These are phyloP conservation scores for Capsella rubella DNA, from an alignment of 441 rosid species.

Conservation along the genomic window DNA sequence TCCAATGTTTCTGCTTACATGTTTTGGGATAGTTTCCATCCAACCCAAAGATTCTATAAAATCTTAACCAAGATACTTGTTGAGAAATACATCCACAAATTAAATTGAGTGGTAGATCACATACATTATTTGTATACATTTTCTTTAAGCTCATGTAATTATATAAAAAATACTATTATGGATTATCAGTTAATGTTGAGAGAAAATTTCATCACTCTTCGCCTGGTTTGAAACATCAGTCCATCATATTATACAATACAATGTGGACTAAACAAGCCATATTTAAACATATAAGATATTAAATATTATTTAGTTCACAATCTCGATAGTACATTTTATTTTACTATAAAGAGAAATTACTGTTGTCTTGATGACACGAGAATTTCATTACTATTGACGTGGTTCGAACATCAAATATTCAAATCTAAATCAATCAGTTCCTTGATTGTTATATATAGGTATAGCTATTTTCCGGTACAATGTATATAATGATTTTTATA, in stretches of 20 bases:
- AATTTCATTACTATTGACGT: neutral
- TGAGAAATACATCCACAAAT: conserved; percentile 33
- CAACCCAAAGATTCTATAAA: conserved; percentile 51
- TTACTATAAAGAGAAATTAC: no score
- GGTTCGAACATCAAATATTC: neutral
- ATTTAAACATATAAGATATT: no score
- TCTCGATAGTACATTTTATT: no score
- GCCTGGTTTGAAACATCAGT: no score
- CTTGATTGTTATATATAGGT: neutral
- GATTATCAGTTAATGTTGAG: neutral
- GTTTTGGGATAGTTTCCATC: conserved; percentile 46
- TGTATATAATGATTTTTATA: neutral
- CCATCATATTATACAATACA: no score
- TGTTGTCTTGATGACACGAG: no score
- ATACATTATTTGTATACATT: neutral
- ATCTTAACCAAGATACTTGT: conserved; percentile 28
- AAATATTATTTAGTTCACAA: no score
- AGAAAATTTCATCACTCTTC: neutral
- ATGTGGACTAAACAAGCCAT: no score
- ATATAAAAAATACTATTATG: neutral
- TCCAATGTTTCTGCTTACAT: conserved; percentile 27
- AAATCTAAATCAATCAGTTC: neutral
- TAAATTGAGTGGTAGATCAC: conserved; percentile 26
- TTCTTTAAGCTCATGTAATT: neutral
- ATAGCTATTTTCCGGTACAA: neutral